Evolutionary conservation across 305 asterid species (phyloP).

Genomic region (Fraxinus paxiana): DNA sequence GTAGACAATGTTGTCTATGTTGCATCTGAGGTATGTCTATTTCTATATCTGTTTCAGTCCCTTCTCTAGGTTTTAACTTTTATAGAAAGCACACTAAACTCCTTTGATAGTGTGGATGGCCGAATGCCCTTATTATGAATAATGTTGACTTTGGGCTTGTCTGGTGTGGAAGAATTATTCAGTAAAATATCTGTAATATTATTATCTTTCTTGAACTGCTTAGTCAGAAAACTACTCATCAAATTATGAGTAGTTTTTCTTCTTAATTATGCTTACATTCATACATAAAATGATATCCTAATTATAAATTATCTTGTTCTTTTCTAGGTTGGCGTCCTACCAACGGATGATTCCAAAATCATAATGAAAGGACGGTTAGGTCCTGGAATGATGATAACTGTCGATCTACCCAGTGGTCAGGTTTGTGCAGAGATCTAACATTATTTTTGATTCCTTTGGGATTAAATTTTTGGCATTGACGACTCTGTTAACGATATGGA

Average conservation of each 20-base stretch:
- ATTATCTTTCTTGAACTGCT: conserved; percentile 18
- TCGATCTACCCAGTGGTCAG: conserved; percentile 85
- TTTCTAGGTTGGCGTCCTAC: conserved; percentile 88
- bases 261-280: conserved; percentile 5
- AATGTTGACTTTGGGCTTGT: neutral
- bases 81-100: neutral
- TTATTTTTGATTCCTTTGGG: conserved; percentile 3
- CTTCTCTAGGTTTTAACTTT: neutral
- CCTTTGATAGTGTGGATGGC: neutral
- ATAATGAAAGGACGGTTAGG: conserved; percentile 97
- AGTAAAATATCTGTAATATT: neutral
- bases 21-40: conserved; percentile 87
- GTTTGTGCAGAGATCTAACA: conserved; percentile 38
- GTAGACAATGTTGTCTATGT: conserved; percentile 90
- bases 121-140: neutral
- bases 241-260: conserved; percentile 3
- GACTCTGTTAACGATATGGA: neutral
- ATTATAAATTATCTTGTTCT: conserved; percentile 25
- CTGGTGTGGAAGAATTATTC: neutral
- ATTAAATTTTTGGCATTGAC: neutral
- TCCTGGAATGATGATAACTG: conserved; percentile 99
- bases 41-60: conserved; percentile 12
- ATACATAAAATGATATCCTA: conserved; percentile 6
- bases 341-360: conserved; percentile 87
- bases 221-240: neutral